These are phyloP conservation scores for Cadophora gregata DNA, from an alignment of 2,329 filamentous ascomycete species.

Conservation along the genomic window DNA sequence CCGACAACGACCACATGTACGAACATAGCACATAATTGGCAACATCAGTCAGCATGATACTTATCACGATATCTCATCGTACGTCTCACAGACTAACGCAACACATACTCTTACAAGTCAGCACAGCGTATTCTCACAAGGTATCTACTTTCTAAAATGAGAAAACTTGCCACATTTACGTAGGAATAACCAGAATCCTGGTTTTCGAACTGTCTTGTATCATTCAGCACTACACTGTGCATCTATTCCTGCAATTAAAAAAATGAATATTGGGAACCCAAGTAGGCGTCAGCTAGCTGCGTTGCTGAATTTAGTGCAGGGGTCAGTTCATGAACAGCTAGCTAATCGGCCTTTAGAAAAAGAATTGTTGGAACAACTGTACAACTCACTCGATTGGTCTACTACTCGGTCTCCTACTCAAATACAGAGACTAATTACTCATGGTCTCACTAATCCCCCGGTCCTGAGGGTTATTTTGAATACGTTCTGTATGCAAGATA, in stretches of 20 bases:
- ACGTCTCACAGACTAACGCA: background rate
- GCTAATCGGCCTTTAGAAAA: too few species aligned
- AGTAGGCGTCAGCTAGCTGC: background rate
- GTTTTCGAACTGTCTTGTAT: background rate
- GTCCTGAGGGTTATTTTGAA: background rate
- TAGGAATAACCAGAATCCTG: background rate
- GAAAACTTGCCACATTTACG: background rate
- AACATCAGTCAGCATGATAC: background rate
- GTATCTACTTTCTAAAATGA: background rate
- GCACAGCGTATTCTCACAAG: background rate
- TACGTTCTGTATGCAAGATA: background rate
- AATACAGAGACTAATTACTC: background rate
- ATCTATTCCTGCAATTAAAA: background rate
- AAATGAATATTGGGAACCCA: background rate
- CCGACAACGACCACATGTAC: background rate
- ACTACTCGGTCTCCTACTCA: too few species aligned
- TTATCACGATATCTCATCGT: background rate
- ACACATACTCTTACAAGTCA: background rate
- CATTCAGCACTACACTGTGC: background rate
- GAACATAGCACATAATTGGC: background rate
- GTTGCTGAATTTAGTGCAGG: background rate
- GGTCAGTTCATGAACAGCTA: too few species aligned
- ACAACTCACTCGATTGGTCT: too few species aligned
- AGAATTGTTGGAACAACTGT: too few species aligned
- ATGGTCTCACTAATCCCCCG: too few species aligned